Percentiles rank a stretch among this genome's conserved stretches.
These are phyloP conservation scores for Circinella minor DNA, from an alignment of 371 early-diverging fungal genomes.

Conservation along the genomic window DNA sequence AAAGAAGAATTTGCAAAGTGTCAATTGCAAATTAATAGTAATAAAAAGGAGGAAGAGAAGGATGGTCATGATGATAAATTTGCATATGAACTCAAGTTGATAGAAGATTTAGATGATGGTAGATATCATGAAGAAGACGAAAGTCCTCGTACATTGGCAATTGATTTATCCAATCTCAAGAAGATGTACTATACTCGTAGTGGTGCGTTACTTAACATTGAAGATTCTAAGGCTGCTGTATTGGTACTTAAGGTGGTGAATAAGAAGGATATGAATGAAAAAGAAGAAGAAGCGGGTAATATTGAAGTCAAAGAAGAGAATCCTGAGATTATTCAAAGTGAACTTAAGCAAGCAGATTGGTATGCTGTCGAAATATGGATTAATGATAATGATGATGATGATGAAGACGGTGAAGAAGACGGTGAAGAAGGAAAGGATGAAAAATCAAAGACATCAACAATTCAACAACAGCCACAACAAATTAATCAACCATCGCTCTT, in stretches of 20 bases:
- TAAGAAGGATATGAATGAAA: background rate
- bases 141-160: conserved; percentile 13
- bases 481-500: conserved; percentile 44
- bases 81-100: conserved; percentile 54
- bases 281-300: conserved; percentile 8
- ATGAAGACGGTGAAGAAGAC: conserved; percentile 13
- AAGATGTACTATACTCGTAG: conserved; percentile 74
- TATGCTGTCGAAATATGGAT: conserved; percentile 46
- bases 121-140: conserved; percentile 70
- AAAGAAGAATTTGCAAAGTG: conserved; percentile 71
- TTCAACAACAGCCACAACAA: background rate
- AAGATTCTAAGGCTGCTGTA: conserved; percentile 69
- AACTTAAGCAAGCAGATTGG: conserved; percentile 41
- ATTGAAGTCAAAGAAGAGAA: conserved; percentile 28
- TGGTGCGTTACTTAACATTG: conserved; percentile 73
- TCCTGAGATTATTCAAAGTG: conserved; percentile 38
- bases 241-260: conserved; percentile 67
- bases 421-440: background rate
- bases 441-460: background rate
- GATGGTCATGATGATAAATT: background rate
- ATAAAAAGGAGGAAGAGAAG: background rate
- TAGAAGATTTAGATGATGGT: conserved; percentile 72
- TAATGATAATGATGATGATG: conserved; percentile 28
- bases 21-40: conserved; percentile 22
- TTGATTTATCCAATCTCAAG: conserved; percentile 19